These are phyloP conservation scores for Solanum chmielewskii DNA, from an alignment of 257 asterid species.

Conservation along the genomic window DNA sequence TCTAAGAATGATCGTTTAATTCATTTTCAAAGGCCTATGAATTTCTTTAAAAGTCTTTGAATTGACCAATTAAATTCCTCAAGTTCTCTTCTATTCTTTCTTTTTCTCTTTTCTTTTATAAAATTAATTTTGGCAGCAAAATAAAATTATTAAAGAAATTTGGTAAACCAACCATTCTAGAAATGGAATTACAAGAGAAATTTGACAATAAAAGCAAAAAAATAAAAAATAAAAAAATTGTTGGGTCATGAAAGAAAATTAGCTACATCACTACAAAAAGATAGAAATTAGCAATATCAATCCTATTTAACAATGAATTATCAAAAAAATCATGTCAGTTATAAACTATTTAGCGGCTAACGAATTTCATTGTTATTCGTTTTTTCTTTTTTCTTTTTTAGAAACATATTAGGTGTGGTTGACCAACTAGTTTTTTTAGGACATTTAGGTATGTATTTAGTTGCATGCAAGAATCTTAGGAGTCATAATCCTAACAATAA, in stretches of 20 bases:
- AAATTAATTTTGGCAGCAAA: background rate
- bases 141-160: background rate
- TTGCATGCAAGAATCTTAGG: background rate
- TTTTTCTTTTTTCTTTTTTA: background rate
- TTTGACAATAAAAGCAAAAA: background rate
- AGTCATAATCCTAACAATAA: background rate
- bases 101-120: background rate
- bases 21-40: background rate
- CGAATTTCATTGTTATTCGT: background rate
- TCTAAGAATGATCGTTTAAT: background rate
- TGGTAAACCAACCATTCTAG: background rate
- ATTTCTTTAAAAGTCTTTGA: background rate
- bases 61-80: background rate
- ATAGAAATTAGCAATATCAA: background rate
- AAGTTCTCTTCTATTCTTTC: background rate
- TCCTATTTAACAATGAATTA: background rate
- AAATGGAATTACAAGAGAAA: background rate
- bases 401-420: background rate
- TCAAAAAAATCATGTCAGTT: background rate
- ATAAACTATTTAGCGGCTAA: background rate
- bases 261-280: background rate
- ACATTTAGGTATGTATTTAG: background rate
- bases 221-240: background rate
- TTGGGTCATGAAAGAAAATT: background rate
- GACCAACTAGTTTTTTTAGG: conserved; percentile 7